A percentile compares a stretch with the other conserved stretches of the same genome.
Evolutionary conservation across 139 green algal species (phyloP).

Genomic region (Ulvella scutata): DNA sequence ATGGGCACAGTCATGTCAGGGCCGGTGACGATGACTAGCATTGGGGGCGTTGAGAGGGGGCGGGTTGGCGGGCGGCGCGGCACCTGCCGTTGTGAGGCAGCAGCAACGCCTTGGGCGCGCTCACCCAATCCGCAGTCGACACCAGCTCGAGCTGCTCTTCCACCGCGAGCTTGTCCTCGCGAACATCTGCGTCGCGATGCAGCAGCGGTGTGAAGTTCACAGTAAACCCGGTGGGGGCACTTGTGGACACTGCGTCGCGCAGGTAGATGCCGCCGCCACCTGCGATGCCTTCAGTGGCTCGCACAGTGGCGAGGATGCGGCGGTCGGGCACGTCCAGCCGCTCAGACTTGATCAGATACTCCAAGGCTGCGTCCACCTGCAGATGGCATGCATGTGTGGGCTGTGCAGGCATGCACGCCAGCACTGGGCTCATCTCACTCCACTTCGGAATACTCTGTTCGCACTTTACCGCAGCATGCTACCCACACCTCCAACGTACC

Average conservation of each 20-base stretch:
- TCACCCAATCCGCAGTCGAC: slow-evolving; percentile 45
- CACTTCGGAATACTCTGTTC: too few species aligned
- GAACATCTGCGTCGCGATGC: slow-evolving; percentile 29
- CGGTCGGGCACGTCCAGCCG: slow-evolving; percentile 16
- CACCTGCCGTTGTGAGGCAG: slow-evolving; percentile 55
- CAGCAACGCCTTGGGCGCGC: slow-evolving; percentile 44
- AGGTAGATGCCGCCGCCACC: slow-evolving; percentile 56
- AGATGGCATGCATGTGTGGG: too few species aligned
- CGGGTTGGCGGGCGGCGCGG: not conserved
- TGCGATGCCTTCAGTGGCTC: slow-evolving; percentile 18
- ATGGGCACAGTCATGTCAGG: too few species aligned
- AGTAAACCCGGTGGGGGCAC: slow-evolving; percentile 20
- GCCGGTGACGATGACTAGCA: too few species aligned
- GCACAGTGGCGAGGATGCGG: slow-evolving; percentile 23
- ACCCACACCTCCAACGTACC: too few species aligned
- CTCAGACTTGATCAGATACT: slow-evolving; percentile 45
- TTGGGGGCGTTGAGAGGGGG: too few species aligned
- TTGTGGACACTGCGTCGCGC: slow-evolving; percentile 45
- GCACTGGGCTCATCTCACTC: too few species aligned
- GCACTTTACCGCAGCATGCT: too few species aligned
- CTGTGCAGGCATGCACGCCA: slow-evolving; percentile 19
- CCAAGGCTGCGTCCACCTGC: slow-evolving; percentile 61
- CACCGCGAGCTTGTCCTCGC: slow-evolving; percentile 35
- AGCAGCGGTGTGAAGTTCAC: slow-evolving; percentile 52
- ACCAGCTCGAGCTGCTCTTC: slow-evolving; percentile 34